Base-by-base conservation (phyloP, 257 asterid genomes). In the Solanum pimpinellifolium region DNA sequence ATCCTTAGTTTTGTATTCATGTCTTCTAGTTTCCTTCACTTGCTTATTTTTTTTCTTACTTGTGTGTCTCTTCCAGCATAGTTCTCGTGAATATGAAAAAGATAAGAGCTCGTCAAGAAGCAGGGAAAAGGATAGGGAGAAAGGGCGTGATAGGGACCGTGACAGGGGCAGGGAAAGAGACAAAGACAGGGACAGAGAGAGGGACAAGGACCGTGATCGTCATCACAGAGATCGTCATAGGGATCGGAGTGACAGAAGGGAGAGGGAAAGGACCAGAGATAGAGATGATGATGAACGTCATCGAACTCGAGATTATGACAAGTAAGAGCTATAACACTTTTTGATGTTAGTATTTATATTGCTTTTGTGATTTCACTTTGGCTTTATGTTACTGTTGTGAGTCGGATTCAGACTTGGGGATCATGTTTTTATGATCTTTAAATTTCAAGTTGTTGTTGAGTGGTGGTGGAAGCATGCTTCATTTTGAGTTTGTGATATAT, bases 241-340 rank as follows among this genome's bases (percentile, higher is more conserved):
- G 86, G 99, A 96, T 85, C 92, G 92, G 4, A 88, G 95, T 89
- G 98, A 92, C 73, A 93, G 93, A 89, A 95, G 89, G 86, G 93
- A 91, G n/a, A 86, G 94, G 88, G 98, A 92, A 87, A 94, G 94
- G 90, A 93, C 97, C 52, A 92, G 93, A 90, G 98, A 93, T 70
- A 91, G 90, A 89, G 97, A 91, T 85, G 96, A 91, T 49, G 98
- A 93, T 78, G 94, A 91, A 90, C 88, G 89, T 86, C 84, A 87
- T 86, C 91, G 90, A 91, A 89, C 90, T 91, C 96, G 98, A 85
- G 98, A 94, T 88, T 88, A 65, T 87, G 99, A 95, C 83, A 92
- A 95, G 99, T 95, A 46, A 90, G 88, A 80, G 81, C 87, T 66
- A 75, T 88, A n/a, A 29, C 75, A 25, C 78, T 74, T 21, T 60